Conservation (phyloP, 306 rosid genomes). For the Coriaria nepalensis region DNA sequence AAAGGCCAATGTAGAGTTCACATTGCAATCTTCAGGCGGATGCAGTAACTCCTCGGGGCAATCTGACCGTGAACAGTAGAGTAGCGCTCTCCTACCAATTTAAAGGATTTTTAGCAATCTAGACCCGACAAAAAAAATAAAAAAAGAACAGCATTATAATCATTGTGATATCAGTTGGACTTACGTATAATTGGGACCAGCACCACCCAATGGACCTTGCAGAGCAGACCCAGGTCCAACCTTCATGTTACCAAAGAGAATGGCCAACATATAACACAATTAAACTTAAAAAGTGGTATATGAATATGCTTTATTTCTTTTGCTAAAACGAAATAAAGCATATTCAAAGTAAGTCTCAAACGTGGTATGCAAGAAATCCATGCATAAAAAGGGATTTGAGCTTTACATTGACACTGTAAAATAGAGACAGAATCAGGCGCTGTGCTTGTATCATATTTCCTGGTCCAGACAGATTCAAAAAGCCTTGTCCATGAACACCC, state of each 20-base stretch:
- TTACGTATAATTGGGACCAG: constrained; percentile 35
- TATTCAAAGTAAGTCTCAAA: background rate
- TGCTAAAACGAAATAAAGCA: background rate
- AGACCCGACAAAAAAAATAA: constrained; percentile 6
- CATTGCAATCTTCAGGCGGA: constrained; percentile 95
- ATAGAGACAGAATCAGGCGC: constrained; percentile 65
- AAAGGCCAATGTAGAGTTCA: constrained; percentile 86
- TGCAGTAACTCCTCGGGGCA: constrained; percentile 82
- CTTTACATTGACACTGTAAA: constrained; percentile 58
- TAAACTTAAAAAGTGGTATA: background rate
- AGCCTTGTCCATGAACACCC: constrained; percentile 97
- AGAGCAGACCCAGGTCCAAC: constrained; percentile 79
- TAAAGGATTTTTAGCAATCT: constrained; percentile 15
- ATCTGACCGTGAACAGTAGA: constrained; percentile 58
- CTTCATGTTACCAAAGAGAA: constrained; percentile 33
- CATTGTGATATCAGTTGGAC: constrained; percentile 16
- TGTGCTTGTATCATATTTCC: constrained; percentile 93
- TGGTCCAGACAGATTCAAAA: constrained; percentile 80
- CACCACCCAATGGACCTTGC: constrained; percentile 66
- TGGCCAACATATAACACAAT: constrained; percentile 10
- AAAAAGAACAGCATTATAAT: background rate
- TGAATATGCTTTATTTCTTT: background rate
- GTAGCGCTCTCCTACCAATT: constrained; percentile 44
- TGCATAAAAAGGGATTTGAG: constrained; percentile 3
- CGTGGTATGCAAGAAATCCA: no score